Base-by-base conservation (phyloP, 257 asterid genomes). In the Nyctanthes arbortristis region DNA sequence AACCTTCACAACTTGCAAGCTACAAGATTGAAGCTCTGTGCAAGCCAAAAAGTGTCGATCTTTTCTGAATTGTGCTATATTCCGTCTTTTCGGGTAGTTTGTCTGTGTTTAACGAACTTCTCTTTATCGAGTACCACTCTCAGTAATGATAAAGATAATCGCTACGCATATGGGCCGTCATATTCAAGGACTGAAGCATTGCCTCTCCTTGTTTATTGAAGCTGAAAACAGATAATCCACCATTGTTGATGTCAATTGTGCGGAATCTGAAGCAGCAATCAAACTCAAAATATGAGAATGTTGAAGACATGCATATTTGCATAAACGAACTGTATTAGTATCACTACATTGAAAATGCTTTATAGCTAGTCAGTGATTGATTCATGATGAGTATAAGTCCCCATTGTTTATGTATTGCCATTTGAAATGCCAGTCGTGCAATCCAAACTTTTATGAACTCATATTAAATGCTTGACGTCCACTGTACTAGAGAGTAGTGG, bases 81-180 rank as follows among this genome's bases (percentile, higher is more conserved):
- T 58, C 3, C 4, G 7, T 9, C 32, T 30, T 29, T 29, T 8
- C 20, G 29, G 28, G 36, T 29, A 22, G 35, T 58, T 30, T 30
- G 12, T 29, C 35, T 24, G 29, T 1, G 11, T 52, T 9, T 39
- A 39, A 39, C 24, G n/a, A 45, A 45, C 55, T n/a, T 1, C 1
- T 14, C 55, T 45, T 45, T 45, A 45, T 14, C 59, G 24, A 13
- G 40, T 59, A 40, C 14, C 31, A 29, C 35, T 52, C 39, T 77
- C 77, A 80, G 80, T 79, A 80, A 73, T 80, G 86, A 75, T 89
- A 87, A 14, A 66, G 63, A 74, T 89, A 92, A 79, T 87, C 88
- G 2, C 78, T 73, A 71, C 87, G 85, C 92, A 89, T 89, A 75
- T 89, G 95, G n/a, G 96, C 92, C n/a, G 92, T 89, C 95, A 89